Conservation (phyloP, 169 alveolate species). For the Amoebophrya sp. region DNA sequence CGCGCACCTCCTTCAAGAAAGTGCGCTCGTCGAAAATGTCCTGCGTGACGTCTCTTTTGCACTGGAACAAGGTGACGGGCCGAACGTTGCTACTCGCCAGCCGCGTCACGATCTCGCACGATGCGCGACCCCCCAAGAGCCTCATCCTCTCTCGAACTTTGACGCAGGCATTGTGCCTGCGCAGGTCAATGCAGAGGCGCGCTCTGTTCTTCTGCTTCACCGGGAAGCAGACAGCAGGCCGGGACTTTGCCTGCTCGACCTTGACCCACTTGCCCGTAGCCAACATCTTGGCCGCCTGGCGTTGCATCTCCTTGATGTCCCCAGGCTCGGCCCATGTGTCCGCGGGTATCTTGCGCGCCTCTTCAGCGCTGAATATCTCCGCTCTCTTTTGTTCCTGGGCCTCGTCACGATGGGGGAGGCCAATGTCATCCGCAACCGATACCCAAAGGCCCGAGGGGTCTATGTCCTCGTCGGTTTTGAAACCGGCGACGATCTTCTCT, state of each 20-base stretch:
- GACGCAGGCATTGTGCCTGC: neutral
- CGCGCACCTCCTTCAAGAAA: neutral
- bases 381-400: neutral
- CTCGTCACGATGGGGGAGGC: neutral
- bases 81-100: neutral
- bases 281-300: neutral
- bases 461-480: neutral
- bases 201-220: neutral
- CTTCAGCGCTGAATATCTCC: neutral
- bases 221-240: neutral
- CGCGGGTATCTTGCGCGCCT: neutral
- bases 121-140: neutral
- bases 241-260: neutral
- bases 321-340: neutral
- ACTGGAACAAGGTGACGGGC: neutral
- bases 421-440: neutral
- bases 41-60: neutral
- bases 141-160: neutral
- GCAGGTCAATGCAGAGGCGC: neutral
- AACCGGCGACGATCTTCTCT: neutral
- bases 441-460: neutral
- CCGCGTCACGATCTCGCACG: neutral
- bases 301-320: neutral
- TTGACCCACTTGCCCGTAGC: neutral
- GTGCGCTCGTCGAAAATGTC: neutral